A percentile compares a stretch with the other conserved stretches of the same genome.
Evolutionary conservation across 805 yeast species (phyloP).

Genomic region (Nakazawaea wyomingensis): DNA sequence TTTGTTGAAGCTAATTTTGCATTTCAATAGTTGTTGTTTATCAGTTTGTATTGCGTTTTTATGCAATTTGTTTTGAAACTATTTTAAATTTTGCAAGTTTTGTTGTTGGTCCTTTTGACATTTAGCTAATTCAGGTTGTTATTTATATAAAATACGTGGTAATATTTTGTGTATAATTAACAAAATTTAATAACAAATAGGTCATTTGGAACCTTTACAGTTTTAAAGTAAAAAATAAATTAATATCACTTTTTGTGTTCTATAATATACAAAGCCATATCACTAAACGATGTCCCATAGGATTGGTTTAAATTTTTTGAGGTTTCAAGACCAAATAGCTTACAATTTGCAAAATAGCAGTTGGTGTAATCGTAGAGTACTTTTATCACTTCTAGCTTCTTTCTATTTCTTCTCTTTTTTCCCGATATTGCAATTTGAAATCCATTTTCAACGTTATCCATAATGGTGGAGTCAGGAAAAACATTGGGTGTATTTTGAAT

Average conservation of each 20-base stretch:
- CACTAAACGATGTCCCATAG: constrained; percentile 23
- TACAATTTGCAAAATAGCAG: constrained; percentile 18
- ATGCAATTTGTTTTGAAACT: background rate
- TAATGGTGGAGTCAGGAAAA: background rate
- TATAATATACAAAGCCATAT: constrained; percentile 18
- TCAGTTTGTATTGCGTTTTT: no score
- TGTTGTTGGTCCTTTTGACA: background rate
- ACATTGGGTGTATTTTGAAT: background rate
- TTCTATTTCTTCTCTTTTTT: constrained; percentile 12
- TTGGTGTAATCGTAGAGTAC: constrained; percentile 19
- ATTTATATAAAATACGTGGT: constrained; percentile 16
- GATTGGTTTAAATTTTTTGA: constrained; percentile 12
- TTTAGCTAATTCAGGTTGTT: background rate
- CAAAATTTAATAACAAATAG: background rate
- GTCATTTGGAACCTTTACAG: background rate
- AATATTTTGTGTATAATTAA: constrained; percentile 10
- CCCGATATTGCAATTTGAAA: background rate
- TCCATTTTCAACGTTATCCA: background rate
- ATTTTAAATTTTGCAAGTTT: constrained; percentile 2
- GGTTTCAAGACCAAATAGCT: constrained; percentile 13
- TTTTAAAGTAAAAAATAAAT: background rate
- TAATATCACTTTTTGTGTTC: background rate
- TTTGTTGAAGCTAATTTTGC: no score
- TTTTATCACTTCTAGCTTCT: constrained; percentile 18
- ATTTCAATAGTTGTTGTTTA: no score